These are phyloP conservation scores for Myxozyma nipponensis DNA, from an alignment of 805 yeast species.

Conservation along the genomic window DNA sequence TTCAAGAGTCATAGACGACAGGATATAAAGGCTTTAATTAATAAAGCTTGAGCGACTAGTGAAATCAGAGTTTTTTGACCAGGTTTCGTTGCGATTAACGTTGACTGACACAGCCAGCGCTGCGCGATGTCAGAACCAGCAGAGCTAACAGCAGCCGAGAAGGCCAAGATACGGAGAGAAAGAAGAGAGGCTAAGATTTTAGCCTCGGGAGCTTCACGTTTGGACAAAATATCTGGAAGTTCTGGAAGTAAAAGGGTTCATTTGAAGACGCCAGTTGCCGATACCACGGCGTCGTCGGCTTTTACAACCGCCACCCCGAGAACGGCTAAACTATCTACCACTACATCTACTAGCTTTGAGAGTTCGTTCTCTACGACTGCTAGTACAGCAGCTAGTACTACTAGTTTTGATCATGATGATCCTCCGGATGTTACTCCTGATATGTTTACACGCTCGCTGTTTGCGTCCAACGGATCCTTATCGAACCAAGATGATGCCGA, in stretches of 20 bases:
- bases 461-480: background rate
- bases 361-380: no score
- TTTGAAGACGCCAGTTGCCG: background rate
- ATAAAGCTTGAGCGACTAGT: no score
- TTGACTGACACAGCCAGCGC: no score
- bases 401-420: slow-evolving; percentile 10
- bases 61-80: no score
- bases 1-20: no score
- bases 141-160: slow-evolving; percentile 18
- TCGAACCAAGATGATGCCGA: background rate
- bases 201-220: slow-evolving; percentile 26
- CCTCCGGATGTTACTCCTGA: slow-evolving; percentile 12
- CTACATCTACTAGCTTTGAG: no score
- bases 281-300: background rate
- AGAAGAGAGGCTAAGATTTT: slow-evolving; percentile 29
- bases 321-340: background rate
- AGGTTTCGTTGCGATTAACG: no score
- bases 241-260: slow-evolving; percentile 4
- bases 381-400: no score
- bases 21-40: no score
- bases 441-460: background rate
- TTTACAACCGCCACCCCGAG: background rate
- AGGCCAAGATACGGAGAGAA: slow-evolving; percentile 30
- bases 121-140: background rate
- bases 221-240: slow-evolving; percentile 24